A percentile compares a stretch with the other conserved stretches of the same genome.
Conservation (phyloP, 805 yeast species). For the Hanseniaspora jakobsenii region DNA sequence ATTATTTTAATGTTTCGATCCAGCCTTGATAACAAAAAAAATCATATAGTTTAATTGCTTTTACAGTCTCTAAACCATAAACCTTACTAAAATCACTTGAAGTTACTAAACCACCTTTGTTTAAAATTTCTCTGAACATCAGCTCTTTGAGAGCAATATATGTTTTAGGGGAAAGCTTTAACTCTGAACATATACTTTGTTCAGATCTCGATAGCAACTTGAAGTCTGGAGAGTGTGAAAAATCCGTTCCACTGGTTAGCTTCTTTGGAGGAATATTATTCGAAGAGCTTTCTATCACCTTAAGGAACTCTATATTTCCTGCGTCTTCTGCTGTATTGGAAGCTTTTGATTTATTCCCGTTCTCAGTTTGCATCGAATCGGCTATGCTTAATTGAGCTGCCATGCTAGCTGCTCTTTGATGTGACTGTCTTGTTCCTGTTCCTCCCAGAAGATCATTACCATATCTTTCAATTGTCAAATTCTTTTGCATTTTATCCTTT, state of each 20-base stretch:
- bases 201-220: slow-evolving; percentile 80
- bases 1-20: slow-evolving; percentile 32
- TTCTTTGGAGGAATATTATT: slow-evolving; percentile 26
- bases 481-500: slow-evolving; percentile 65
- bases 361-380: slow-evolving; percentile 17
- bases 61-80: slow-evolving; percentile 71
- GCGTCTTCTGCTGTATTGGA: slow-evolving; percentile 3
- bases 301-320: not conserved
- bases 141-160: slow-evolving; percentile 86
- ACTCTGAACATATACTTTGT: slow-evolving; percentile 66
- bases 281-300: not conserved
- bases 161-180: slow-evolving; percentile 84
- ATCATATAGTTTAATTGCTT: slow-evolving; percentile 80
- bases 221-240: slow-evolving; percentile 67
- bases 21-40: slow-evolving; percentile 88
- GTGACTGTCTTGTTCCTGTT: slow-evolving; percentile 28
- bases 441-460: slow-evolving; percentile 22
- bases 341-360: slow-evolving; percentile 18
- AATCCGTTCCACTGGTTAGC: slow-evolving; percentile 47
- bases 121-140: slow-evolving; percentile 72
- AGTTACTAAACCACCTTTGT: slow-evolving; percentile 72
- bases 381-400: slow-evolving; percentile 21
- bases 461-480: slow-evolving; percentile 48
- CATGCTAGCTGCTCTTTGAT: slow-evolving; percentile 22
- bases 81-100: slow-evolving; percentile 77